Percentiles rank a stretch among this genome's conserved stretches.
phyloP scores from a whole-genome alignment of 805 yeast genomes.

The Lipomyces sp. region DNA sequence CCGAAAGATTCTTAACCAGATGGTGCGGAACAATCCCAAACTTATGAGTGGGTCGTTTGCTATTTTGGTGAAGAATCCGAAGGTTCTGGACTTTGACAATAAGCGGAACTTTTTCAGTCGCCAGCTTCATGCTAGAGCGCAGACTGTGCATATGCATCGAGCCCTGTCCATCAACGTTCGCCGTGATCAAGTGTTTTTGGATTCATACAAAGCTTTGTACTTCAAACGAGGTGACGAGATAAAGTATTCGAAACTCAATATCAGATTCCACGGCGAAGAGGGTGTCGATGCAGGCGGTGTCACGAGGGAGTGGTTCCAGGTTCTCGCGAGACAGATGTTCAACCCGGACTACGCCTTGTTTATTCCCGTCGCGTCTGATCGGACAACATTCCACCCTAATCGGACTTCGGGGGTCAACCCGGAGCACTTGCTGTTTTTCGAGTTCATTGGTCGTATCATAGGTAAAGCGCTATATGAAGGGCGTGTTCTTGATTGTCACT shows the following conservation, averaged over 20 bases:
- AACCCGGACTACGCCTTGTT: conserved; percentile 93
- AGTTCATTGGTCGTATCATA: conserved; percentile 87
- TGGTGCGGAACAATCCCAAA: conserved; percentile 88
- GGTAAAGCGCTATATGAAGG: conserved; percentile 92
- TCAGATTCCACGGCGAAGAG: conserved; percentile 86
- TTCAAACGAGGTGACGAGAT: conserved; percentile 74
- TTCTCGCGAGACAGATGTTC: conserved; percentile 88
- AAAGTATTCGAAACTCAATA: conserved; percentile 66
- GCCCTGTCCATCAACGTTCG: conserved; percentile 66
- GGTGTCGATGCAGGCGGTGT: conserved; percentile 99
- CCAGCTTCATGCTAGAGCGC: conserved; percentile 54
- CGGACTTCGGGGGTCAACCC: conserved; percentile 89
- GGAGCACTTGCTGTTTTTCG: conserved; percentile 87
- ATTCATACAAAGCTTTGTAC: conserved; percentile 78
- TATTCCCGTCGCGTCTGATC: conserved; percentile 85
- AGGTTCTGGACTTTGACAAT: conserved; percentile 90
- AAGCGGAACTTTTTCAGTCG: conserved; percentile 82
- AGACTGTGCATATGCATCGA: conserved; percentile 35
- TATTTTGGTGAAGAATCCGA: conserved; percentile 80
- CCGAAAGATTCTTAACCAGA: conserved; percentile 78
- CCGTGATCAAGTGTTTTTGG: conserved; percentile 88
- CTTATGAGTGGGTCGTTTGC: conserved; percentile 95
- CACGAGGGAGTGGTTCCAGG: conserved; percentile 97
- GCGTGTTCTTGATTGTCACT: conserved; percentile 86
- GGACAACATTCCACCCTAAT: conserved; percentile 93